Conservation (phyloP, 2,329 filamentous ascomycete genomes). For the Neurospora sp. region DNA sequence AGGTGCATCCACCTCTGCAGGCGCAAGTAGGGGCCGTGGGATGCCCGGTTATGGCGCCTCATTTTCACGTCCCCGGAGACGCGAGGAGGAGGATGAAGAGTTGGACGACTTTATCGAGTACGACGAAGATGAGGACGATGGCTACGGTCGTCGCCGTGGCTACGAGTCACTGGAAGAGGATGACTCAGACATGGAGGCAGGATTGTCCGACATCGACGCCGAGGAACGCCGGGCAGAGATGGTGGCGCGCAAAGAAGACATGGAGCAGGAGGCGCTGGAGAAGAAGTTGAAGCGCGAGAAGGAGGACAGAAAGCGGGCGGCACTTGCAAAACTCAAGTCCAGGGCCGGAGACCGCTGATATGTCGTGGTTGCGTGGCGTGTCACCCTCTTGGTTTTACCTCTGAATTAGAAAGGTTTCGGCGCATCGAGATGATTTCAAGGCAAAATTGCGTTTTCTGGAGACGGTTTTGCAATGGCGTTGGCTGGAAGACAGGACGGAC, state of each 20-base stretch:
- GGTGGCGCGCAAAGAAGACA: constrained; percentile 58
- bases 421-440: background rate
- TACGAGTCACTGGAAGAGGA: constrained; percentile 51
- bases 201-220: constrained; percentile 59
- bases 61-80: constrained; percentile 24
- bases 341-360: constrained; percentile 10
- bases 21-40: constrained; percentile 10
- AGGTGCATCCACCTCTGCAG: constrained; percentile 11
- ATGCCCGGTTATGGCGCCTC: constrained; percentile 22
- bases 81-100: constrained; percentile 53
- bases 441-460: background rate
- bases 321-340: constrained; percentile 9
- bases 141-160: constrained; percentile 25
- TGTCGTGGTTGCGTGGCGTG: background rate
- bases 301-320: constrained; percentile 37
- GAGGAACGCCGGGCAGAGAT: constrained; percentile 57
- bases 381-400: background rate
- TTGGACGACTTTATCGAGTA: constrained; percentile 53
- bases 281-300: constrained; percentile 52
- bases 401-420: background rate
- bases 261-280: constrained; percentile 52
- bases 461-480: constrained; percentile 4
- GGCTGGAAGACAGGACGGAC: constrained; percentile 5
- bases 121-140: constrained; percentile 43
- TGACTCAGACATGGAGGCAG: constrained; percentile 72